phyloP scores from a whole-genome alignment of 495 filamentous ascomycete species.

The Aspergillus leporis region DNA sequence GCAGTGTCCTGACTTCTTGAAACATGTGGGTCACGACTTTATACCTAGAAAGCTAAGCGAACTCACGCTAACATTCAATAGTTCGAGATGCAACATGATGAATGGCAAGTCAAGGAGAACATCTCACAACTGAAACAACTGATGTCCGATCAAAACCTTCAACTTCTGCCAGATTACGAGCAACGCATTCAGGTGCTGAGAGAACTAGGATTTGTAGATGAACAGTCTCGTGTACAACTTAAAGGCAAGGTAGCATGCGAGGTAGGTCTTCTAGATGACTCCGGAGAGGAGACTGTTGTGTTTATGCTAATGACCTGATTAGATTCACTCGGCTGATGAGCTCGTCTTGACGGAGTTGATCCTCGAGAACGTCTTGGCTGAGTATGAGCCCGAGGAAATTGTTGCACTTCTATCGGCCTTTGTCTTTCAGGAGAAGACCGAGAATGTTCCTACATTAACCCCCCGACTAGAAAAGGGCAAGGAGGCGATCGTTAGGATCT shows the following conservation, averaged over 20 bases:
- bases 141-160: slow-evolving; percentile 95
- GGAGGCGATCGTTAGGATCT: slow-evolving; percentile 81
- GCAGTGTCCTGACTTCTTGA: slow-evolving; percentile 72
- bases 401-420: slow-evolving; percentile 91
- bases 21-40: slow-evolving; percentile 68
- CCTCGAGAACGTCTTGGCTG: slow-evolving; percentile 91
- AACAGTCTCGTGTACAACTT: slow-evolving; percentile 77
- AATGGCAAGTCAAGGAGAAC: slow-evolving; percentile 91
- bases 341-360: slow-evolving; percentile 96
- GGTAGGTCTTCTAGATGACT: slow-evolving; percentile 31
- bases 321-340: slow-evolving; percentile 95
- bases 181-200: slow-evolving; percentile 89
- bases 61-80: slow-evolving; percentile 25
- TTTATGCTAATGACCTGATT: slow-evolving; percentile 4
- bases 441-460: slow-evolving; percentile 79
- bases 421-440: slow-evolving; percentile 98
- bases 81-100: slow-evolving; percentile 91
- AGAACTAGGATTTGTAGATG: slow-evolving; percentile 88
- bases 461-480: slow-evolving; percentile 79
- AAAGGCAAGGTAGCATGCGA: slow-evolving; percentile 99
- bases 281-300: neutral
- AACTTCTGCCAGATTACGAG: slow-evolving; percentile 96
- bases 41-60: neutral
- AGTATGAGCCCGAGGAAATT: slow-evolving; percentile 95
- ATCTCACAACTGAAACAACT: slow-evolving; percentile 79